phyloP scores from a whole-genome alignment of 805 yeast genomes.

The Saturnispora ahearnii region DNA sequence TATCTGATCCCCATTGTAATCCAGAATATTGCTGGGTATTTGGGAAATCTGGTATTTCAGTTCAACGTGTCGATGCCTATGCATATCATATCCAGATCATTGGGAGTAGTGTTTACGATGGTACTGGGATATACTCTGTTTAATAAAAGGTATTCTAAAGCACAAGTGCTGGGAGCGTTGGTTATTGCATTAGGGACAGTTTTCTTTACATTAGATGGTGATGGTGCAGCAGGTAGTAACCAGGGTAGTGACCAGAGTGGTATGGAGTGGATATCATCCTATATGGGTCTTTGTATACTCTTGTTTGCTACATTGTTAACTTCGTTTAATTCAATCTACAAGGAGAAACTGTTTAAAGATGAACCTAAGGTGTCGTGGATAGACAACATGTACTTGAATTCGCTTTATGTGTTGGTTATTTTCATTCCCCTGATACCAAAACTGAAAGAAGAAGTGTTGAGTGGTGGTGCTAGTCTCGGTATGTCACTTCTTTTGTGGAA shows the following conservation, averaged over 20 bases:
- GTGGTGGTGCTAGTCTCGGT: neutral
- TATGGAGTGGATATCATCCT: neutral
- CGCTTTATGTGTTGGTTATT: slow-evolving; percentile 46
- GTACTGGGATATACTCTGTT: slow-evolving; percentile 41
- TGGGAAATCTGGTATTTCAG: slow-evolving; percentile 51
- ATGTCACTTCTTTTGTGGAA: slow-evolving; percentile 31
- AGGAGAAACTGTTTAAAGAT: slow-evolving; percentile 35
- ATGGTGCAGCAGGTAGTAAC: no score
- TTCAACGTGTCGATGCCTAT: slow-evolving; percentile 54
- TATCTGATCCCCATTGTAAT: slow-evolving; percentile 40
- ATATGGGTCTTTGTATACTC: slow-evolving; percentile 9
- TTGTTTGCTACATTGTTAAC: slow-evolving; percentile 30
- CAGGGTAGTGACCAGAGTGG: no score
- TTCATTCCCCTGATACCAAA: slow-evolving; percentile 32
- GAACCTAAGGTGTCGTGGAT: slow-evolving; percentile 40
- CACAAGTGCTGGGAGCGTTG: slow-evolving; percentile 43
- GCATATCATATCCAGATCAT: slow-evolving; percentile 58
- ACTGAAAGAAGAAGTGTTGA: slow-evolving; percentile 10
- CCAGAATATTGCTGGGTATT: slow-evolving; percentile 41
- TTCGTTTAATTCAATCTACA: slow-evolving; percentile 28
- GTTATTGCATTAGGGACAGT: slow-evolving; percentile 49
- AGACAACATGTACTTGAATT: slow-evolving; percentile 56
- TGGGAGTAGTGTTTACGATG: slow-evolving; percentile 57
- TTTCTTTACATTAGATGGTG: slow-evolving; percentile 27
- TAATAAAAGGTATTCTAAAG: slow-evolving; percentile 33